Evolutionary conservation across 2,329 filamentous ascomycete genomes (phyloP), one percentile per base, ranked within the genome.

Genomic region (Diaporthe nobilis): DNA sequence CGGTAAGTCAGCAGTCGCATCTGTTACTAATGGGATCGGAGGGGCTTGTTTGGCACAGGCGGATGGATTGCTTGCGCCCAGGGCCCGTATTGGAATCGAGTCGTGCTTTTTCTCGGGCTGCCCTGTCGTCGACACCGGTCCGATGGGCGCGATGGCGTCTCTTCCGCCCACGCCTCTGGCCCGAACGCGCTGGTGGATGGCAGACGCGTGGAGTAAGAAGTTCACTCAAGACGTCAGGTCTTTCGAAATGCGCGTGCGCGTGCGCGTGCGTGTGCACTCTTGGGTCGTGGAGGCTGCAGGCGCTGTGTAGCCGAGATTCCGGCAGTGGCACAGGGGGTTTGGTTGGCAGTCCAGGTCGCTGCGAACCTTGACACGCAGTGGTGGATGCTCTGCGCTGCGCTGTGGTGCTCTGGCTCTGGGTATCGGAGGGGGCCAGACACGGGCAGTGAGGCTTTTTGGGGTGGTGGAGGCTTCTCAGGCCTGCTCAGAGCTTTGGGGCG

Each of bases 1-100:
- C 65, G 47, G 65, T 68, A 68, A 68, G 65, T 68, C 47, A 68
- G 65, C 65, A 68, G 65, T 68, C 65, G 65, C 65, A 68, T 53
- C 65, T 68, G 65, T 68, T 53, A 68, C 65, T 68, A 68, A 68
- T 68, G 47, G 37, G 65, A 68, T 68, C 47, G 22, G 65, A 53
- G 47, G 65, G 65, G 44, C 31, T 13, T 53, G 42, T 68, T 28
- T 51, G 65, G 65, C 49, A 68, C 65, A n/a, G 47, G 47, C 47
- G 65, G 65, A 37, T 25, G 65, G 65, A 37, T 25, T 68, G 65
- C 65, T 53, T 68, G 47, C 47, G 47, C 65, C 63, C 22, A 68
- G 65, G 22, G 25, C 49, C 65, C 47, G 47, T 68, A 68, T 68
- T 68, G 44, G 47, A 9, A 20, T 53, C 47, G 65, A 53, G 65